These are phyloP conservation scores for Parachaetomium inaequale DNA, from an alignment of 495 filamentous ascomycete species.

Conservation along the genomic window DNA sequence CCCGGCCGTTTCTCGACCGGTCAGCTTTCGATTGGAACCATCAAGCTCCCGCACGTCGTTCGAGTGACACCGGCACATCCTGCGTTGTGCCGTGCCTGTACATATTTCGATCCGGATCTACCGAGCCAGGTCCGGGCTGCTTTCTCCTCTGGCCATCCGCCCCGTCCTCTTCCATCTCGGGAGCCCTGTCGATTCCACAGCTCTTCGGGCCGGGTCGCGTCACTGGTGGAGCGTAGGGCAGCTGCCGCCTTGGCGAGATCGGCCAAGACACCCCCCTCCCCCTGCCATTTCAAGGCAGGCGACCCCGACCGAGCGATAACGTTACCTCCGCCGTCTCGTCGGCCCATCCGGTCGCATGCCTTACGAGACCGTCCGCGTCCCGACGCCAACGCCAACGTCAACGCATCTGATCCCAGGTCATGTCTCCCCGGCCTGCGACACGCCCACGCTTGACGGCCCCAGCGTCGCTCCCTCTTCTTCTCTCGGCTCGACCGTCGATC, in stretches of 20 bases:
- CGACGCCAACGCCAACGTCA: not conserved
- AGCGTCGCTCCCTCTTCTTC: too few relatives aligned
- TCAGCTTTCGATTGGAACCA: not conserved
- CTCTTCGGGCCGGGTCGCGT: slow-evolving; percentile 4
- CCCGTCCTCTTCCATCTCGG: not conserved
- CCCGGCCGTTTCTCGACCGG: not conserved
- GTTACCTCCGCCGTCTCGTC: not conserved
- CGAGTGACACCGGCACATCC: not conserved
- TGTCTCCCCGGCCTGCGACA: slow-evolving; percentile 12
- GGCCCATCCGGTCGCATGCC: slow-evolving; percentile 3
- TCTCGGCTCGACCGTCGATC: slow-evolving; percentile 3
- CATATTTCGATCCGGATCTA: not conserved
- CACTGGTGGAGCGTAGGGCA: slow-evolving; percentile 10
- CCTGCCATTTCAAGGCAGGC: not conserved
- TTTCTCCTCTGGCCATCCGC: not conserved
- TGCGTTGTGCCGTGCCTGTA: not conserved
- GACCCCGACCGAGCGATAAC: not conserved
- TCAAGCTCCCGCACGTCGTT: not conserved
- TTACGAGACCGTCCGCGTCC: slow-evolving; percentile 7
- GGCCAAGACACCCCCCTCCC: slow-evolving; percentile 16
- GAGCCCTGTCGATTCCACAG: not conserved
- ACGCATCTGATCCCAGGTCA: slow-evolving; percentile 13
- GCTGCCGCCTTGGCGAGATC: slow-evolving; percentile 23
- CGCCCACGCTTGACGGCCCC: slow-evolving; percentile 7
- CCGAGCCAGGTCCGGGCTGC: not conserved